Evolutionary conservation across 164 flowering plant genomes (phyloP), one percentile per base, ranked within the genome.

Genomic region (grape (Vitis vinifera)): DNA sequence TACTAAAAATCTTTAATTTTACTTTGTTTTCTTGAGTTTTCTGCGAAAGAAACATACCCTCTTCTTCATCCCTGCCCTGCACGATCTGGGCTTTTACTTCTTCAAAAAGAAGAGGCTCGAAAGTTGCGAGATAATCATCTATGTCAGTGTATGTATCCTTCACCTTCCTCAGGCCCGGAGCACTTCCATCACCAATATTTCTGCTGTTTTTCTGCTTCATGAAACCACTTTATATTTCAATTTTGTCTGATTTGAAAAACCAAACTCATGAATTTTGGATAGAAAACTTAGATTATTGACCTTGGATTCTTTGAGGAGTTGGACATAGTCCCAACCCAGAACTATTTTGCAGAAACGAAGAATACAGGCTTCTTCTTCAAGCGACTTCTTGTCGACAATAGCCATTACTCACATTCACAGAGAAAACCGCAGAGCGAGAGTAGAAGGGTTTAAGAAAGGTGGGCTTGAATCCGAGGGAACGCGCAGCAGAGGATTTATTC

Each of bases 21-120:
- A 0, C 44, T 0, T 37, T 37, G 44, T 37, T 37, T 37, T 37
- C 44, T 37, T 6, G 44, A 37, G 44, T 37, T 37, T 6, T 37
- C 44, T 3, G 44, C 8, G 10, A 11, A 60, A 60, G 6, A 23
- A 55, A 63, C 14, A 53, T 70, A 84, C 87, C 86, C 19, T 84
- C 89, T 72, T 86, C 94, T 2, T 86, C 91, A 13, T 88, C 85
- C 57, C 67, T 84, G 11, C 78, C 84, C 73, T 86, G 87, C 53
- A 83, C 75, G n/a, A 93, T 89, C 64, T 95, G 96, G 15, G 99
- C 93, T 73, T 91, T 95, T 30, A 86, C 94, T 78, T 95, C 98
- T 77, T 95, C 99, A 23, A 95, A 89, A 23, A 95, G 72, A 68
- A 95, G 91, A 3, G 98, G 97, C 78, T 93, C 98, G 62, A 85